These are phyloP conservation scores for Trichoderma sp. DNA, from an alignment of 2,329 filamentous ascomycete genomes.

Conservation along the genomic window DNA sequence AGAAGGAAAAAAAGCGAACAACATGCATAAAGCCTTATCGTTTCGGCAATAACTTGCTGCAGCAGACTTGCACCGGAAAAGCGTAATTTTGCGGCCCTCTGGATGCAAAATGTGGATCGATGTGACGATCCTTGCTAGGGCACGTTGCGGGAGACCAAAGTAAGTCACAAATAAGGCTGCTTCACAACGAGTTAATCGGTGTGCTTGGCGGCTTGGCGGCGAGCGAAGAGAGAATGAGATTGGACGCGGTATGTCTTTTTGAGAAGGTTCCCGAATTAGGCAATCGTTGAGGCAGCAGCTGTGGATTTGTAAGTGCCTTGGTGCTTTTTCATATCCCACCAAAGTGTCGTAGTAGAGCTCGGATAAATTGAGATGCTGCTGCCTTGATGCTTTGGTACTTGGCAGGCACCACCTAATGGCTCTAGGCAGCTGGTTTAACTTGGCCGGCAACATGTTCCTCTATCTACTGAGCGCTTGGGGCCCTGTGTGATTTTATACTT, in stretches of 20 bases:
- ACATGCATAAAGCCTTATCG: constrained; percentile 21
- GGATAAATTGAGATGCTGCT: neutral
- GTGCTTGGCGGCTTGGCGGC: neutral
- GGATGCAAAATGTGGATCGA: neutral
- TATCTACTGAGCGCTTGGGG: neutral
- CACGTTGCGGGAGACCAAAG: neutral
- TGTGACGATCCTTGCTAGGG: constrained; percentile 10
- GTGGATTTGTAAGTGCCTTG: neutral
- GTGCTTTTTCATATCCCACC: neutral
- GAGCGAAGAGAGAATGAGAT: neutral
- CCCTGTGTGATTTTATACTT: neutral
- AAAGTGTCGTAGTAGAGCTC: neutral
- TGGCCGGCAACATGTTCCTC: neutral
- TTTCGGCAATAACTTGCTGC: neutral
- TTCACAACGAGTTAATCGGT: neutral
- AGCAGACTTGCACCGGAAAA: neutral
- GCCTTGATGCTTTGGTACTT: neutral
- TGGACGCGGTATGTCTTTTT: neutral
- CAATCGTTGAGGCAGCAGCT: neutral
- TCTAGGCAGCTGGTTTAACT: neutral
- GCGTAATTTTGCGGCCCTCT: constrained; percentile 2
- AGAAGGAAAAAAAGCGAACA: constrained; percentile 8
- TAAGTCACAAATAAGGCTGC: neutral
- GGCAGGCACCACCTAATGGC: neutral
- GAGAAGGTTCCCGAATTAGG: neutral